Evolutionary conservation across 139 green algal species (phyloP), one percentile per base, ranked within the genome.

Genomic region (Pleodorina starrii): DNA sequence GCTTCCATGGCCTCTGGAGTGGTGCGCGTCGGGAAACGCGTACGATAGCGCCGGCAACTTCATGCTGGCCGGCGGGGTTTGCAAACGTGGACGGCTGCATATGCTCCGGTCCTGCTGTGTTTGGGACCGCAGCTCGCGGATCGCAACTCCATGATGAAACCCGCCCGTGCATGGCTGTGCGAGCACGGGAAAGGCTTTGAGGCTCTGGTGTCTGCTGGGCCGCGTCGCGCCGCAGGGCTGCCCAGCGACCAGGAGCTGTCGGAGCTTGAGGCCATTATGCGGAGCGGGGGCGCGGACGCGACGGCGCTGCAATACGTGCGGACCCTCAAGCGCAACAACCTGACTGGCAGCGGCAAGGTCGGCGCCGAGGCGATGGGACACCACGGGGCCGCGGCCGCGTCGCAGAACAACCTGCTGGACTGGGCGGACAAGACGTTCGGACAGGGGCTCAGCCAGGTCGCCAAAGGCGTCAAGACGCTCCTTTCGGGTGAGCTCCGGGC

Each of bases 401-500:
- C 66, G 0, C 90, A 95, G 88, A 93, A 89, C 72, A 96, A 97
- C 79, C 91, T 99, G 82, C 94, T 99, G 35, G 97, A 95, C 86
- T 99, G 97, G 95, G 97, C 98, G 36, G 98, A 98, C 87, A 98
- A 97, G 88, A 96, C 97, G 7, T 97, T 98, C 89, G 96, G 96
- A 0, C 96, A 98, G 93, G 96, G 96, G 9, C 90, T 99, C 7
- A 96, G 78, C 72, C 93, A 91, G 14, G 95, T 99, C 35, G 98
- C 98, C 50, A 98, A 98, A 81, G 93, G 96, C 21, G 95, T 99
- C 46, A 99, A 99, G 94, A 98, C 97, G 78, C 91, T 99, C 82
- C 88, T 99, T 44, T 95, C 94, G 32, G 95, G 96, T 48, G 93
- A 92, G 87, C 90, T 84, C 29, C 27, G 50, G 54, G 54, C 54